Conservation (phyloP, 2,329 filamentous ascomycete species). For the Clarireedia hainanense region DNA sequence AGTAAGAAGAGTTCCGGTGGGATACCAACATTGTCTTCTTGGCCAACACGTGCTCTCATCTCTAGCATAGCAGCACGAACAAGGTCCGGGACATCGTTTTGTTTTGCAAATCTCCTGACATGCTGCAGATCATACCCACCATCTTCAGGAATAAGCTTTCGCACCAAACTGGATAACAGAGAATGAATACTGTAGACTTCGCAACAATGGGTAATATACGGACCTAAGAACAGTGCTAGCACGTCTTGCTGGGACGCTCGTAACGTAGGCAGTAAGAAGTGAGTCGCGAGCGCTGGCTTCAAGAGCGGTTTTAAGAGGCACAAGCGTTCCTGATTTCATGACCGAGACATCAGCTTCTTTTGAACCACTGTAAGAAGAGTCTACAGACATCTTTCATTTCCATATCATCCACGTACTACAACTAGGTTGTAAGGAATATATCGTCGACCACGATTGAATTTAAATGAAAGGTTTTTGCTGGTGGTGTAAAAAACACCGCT, state of each 20-base stretch:
- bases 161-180: slow-evolving; percentile 40
- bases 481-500: background rate
- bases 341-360: background rate
- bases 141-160: slow-evolving; percentile 49
- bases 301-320: slow-evolving; percentile 57
- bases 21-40: slow-evolving; percentile 41
- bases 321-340: slow-evolving; percentile 30
- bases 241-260: slow-evolving; percentile 62
- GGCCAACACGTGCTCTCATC: slow-evolving; percentile 37
- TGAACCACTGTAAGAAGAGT: too few species aligned
- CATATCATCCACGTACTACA: background rate
- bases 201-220: slow-evolving; percentile 28
- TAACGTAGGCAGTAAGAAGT: slow-evolving; percentile 58
- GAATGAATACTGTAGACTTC: slow-evolving; percentile 26
- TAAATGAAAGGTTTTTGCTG: background rate
- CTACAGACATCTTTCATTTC: background rate
- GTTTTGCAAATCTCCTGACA: slow-evolving; percentile 69
- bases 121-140: slow-evolving; percentile 60
- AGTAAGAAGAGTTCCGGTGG: slow-evolving; percentile 36
- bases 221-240: slow-evolving; percentile 69
- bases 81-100: slow-evolving; percentile 55
- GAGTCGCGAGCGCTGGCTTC: slow-evolving; percentile 53
- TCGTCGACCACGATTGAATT: background rate
- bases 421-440: background rate
- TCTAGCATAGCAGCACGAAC: slow-evolving; percentile 50